phyloP scores from a whole-genome alignment of 768 basidiomycete genomes.

The Dioszegia aurantiaca region DNA sequence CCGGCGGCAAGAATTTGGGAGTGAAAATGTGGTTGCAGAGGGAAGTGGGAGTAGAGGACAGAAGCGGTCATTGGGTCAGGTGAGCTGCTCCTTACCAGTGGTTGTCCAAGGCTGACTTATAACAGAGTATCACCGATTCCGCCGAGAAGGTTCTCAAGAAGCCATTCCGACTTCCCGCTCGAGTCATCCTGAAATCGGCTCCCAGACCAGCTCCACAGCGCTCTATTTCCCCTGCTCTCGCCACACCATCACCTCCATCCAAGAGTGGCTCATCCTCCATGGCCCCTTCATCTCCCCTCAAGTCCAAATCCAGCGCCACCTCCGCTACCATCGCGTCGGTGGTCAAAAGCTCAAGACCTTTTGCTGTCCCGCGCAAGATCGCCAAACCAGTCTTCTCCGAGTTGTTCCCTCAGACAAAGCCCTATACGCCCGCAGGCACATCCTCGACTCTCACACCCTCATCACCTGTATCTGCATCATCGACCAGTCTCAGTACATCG shows the following conservation, averaged over 20 bases:
- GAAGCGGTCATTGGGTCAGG: conserved; percentile 24
- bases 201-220: neutral
- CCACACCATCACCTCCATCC: neutral
- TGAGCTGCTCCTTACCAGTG: conserved; percentile 13
- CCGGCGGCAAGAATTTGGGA: conserved; percentile 9
- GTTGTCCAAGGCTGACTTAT: neutral
- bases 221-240: neutral
- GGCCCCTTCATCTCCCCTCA: neutral
- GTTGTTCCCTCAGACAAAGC: neutral
- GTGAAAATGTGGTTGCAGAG: neutral
- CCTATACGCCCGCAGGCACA: neutral
- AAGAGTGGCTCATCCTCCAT: neutral
- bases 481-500: neutral
- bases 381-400: conserved; percentile 2
- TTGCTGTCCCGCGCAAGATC: conserved; percentile 14
- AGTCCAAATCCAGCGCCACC: neutral
- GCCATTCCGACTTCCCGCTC: conserved; percentile 34
- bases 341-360: conserved; percentile 12
- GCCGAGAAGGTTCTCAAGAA: conserved; percentile 39
- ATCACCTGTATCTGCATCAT: neutral
- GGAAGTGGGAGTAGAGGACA: conserved; percentile 1
- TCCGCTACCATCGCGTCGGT: no score
- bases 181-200: conserved; percentile 4
- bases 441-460: neutral
- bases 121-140: conserved; percentile 25